Conservation (phyloP, 2,329 filamentous ascomycete genomes). For the Sarocladiaceae sp. region DNA sequence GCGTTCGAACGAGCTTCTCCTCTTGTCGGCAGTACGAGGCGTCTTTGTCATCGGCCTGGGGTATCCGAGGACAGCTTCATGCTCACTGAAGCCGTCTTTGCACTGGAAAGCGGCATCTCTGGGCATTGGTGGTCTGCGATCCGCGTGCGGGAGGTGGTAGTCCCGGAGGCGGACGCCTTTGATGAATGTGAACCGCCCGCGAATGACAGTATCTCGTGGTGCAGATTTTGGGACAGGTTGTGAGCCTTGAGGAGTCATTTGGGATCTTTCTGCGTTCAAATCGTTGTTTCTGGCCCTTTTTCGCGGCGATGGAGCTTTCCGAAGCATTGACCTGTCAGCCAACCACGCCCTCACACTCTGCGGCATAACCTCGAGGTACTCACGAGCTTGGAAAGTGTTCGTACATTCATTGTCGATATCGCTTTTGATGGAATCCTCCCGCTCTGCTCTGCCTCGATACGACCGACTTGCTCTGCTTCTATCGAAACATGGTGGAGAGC, state of each 20-base stretch:
- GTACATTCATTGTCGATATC: neutral
- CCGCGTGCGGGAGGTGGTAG: constrained; percentile 18
- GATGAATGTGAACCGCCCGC: constrained; percentile 21
- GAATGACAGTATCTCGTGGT: constrained; percentile 18
- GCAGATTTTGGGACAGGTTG: constrained; percentile 19
- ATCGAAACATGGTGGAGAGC: too few relatives aligned
- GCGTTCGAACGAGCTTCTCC: too few relatives aligned
- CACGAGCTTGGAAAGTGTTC: too few relatives aligned
- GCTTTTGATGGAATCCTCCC: neutral
- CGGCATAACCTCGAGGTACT: too few relatives aligned
- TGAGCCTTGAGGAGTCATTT: neutral
- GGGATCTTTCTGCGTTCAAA: constrained; percentile 9
- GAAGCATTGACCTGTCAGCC: too few relatives aligned
- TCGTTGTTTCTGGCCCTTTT: constrained; percentile 8
- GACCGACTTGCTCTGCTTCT: too few relatives aligned
- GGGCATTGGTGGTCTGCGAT: neutral
- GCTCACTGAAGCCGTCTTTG: constrained; percentile 23
- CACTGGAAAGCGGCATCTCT: constrained; percentile 20
- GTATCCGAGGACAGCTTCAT: constrained; percentile 15
- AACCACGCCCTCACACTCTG: too few relatives aligned
- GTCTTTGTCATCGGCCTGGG: constrained; percentile 14
- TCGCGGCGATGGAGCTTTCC: too few relatives aligned
- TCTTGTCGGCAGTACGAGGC: too few relatives aligned
- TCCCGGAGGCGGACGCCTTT: constrained; percentile 24
- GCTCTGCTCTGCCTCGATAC: neutral